Evolutionary conservation across 2,329 filamentous ascomycete genomes (phyloP), one percentile per base, ranked within the genome.

Genomic region (Gaeumannomyces sp.): DNA sequence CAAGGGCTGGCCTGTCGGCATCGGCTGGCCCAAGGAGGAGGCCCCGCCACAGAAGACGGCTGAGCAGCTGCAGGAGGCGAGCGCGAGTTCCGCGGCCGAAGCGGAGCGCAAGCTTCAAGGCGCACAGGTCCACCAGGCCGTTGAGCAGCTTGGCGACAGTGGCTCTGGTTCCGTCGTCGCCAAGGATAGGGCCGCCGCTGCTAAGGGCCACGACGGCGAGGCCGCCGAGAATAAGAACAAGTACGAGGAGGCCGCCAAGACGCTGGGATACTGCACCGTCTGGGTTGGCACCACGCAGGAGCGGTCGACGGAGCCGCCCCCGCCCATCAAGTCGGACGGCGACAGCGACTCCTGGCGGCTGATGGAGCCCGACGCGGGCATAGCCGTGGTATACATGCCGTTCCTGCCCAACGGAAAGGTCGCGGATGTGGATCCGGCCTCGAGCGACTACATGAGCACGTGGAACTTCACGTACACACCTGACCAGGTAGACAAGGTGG

Each of bases 401-500:
- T 89, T 97, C 67, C 80, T 98, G 19, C 85, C 89, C 33, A 98
- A 99, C 74, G 84, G 89, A 0, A 89, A 89, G 66, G 89, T 92
- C 0, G 84, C 88, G 0, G 90, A 86, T 59, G 89, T 98, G n/a
- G 90, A 97, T 69, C 95, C 95, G 0, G 87, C 88, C 29, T 85
- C 84, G 2, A 90, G 86, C 64, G 92, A 97, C 66, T 98, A 93
- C 76, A 87, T 98, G 80, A 92, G 88, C 70, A 99, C 95, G 0
- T 99, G 95, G 95, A 99, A 99, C 74, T 98, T 98, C 74, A 88
- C 97, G 35, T 99, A 98, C 75, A 96, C 91, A 2, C 89, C 93
- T 0, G 89, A 95, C 65, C 89, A 99, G 75, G 88, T 99, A 63
- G 93, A 98, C 70, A 85, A 86, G 31, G 92, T 96, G 0, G 89